Conservation (phyloP, 208 protist species). For the Leishmania guyanensis region DNA sequence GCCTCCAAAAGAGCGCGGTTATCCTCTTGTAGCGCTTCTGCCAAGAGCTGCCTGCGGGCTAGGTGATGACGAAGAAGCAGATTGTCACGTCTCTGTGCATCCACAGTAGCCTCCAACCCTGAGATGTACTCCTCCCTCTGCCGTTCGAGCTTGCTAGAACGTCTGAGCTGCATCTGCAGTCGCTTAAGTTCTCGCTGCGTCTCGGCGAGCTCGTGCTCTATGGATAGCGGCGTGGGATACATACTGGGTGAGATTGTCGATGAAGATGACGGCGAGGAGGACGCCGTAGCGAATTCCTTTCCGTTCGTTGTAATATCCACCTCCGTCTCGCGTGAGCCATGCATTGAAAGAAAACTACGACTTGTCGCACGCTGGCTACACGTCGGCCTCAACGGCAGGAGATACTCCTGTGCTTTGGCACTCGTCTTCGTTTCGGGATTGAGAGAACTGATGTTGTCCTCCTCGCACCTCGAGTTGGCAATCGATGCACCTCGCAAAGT, state of each 20-base stretch:
- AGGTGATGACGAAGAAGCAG: slow-evolving; percentile 17
- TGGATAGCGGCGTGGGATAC: neutral
- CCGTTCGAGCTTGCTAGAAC: neutral
- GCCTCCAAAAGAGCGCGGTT: slow-evolving; percentile 5
- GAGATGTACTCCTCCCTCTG: slow-evolving; percentile 1
- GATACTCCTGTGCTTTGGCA: neutral
- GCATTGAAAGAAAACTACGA: neutral
- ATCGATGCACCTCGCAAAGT: neutral
- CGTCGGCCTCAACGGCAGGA: neutral
- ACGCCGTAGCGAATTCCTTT: neutral
- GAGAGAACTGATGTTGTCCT: neutral
- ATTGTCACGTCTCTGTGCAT: slow-evolving; percentile 13
- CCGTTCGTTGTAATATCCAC: neutral
- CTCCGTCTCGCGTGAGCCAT: neutral
- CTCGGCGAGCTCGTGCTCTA: slow-evolving; percentile 1
- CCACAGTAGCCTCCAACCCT: slow-evolving; percentile 3
- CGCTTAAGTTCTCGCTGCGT: slow-evolving; percentile 1
- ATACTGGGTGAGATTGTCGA: neutral
- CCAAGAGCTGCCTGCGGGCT: slow-evolving; percentile 15
- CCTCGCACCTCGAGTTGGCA: neutral
- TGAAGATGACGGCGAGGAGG: neutral
- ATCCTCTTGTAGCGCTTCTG: slow-evolving; percentile 18
- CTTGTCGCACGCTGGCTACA: neutral
- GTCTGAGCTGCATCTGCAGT: neutral
- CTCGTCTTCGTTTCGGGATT: too few relatives aligned